Conservation (phyloP, 768 basidiomycete genomes). For the Termitomyces sp. region DNA sequence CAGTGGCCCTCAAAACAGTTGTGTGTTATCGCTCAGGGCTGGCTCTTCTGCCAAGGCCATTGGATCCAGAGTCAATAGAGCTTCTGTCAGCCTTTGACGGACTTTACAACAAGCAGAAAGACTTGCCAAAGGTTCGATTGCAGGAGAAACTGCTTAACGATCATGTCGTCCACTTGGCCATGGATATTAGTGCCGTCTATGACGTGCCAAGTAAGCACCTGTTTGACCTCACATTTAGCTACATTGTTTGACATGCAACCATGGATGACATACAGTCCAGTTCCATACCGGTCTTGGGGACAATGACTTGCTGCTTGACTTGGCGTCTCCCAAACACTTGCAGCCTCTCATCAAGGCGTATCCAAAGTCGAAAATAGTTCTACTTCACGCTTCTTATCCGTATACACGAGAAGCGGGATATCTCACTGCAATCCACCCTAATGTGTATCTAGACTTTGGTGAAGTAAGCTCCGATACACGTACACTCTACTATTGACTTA, state of each 20-base stretch:
- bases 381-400: slow-evolving; percentile 78
- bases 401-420: slow-evolving; percentile 79
- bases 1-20: slow-evolving; percentile 75
- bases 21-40: slow-evolving; percentile 79
- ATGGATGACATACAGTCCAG: slow-evolving; percentile 50
- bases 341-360: slow-evolving; percentile 68
- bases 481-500: not conserved
- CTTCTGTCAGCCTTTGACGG: slow-evolving; percentile 30
- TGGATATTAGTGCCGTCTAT: slow-evolving; percentile 49
- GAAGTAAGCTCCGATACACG: slow-evolving; percentile 44
- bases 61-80: slow-evolving; percentile 21
- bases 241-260: not conserved
- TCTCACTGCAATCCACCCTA: slow-evolving; percentile 65
- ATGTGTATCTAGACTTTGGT: slow-evolving; percentile 80
- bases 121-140: slow-evolving; percentile 46
- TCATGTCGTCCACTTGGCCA: slow-evolving; percentile 53
- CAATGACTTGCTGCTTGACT: slow-evolving; percentile 58
- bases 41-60: slow-evolving; percentile 38
- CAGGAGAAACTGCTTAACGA: slow-evolving; percentile 67
- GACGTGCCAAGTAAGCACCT: slow-evolving; percentile 56
- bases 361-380: slow-evolving; percentile 58
- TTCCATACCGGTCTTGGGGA: slow-evolving; percentile 86
- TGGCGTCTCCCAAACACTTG: slow-evolving; percentile 62
- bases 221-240: slow-evolving; percentile 1
- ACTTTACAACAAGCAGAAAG: slow-evolving; percentile 26